Percentiles rank a stretch among this genome's conserved stretches.
These are phyloP conservation scores for Colletotrichum tofieldiae DNA, from an alignment of 2,329 filamentous ascomycete genomes.

Conservation along the genomic window DNA sequence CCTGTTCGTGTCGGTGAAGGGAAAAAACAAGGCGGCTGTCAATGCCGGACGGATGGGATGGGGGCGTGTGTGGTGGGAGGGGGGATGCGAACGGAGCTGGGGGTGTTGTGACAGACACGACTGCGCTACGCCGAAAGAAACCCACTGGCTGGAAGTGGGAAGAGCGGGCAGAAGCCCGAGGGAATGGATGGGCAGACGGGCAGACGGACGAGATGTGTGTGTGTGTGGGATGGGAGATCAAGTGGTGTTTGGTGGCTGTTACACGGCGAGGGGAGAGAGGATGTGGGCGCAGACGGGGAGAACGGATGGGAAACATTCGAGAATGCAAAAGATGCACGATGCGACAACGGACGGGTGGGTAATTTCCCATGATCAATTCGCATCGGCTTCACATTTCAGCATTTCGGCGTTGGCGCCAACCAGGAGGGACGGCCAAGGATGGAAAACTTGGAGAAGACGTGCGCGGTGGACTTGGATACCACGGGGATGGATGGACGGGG, in stretches of 20 bases:
- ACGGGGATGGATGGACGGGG: neutral
- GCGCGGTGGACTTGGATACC: neutral
- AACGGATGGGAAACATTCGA: neutral
- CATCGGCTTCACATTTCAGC: slow-evolving; percentile 17
- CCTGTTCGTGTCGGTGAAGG: slow-evolving; percentile 11
- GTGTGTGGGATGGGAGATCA: neutral
- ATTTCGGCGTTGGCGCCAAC: neutral
- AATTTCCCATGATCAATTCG: slow-evolving; percentile 10
- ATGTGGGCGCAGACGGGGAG: neutral
- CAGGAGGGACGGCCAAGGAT: neutral
- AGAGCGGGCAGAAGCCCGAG: neutral
- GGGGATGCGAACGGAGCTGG: slow-evolving; percentile 2
- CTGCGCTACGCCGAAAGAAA: neutral
- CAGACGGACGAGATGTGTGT: neutral
- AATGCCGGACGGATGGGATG: slow-evolving; percentile 6
- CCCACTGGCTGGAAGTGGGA: slow-evolving; percentile 1
- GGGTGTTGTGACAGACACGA: neutral
- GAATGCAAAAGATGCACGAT: slow-evolving; percentile 16
- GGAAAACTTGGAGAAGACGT: slow-evolving; percentile 13
- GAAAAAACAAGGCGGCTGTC: slow-evolving; percentile 12
- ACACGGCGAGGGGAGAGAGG: neutral
- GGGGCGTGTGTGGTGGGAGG: neutral
- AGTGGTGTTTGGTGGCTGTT: neutral
- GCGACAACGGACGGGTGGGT: neutral
- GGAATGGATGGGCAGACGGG: neutral